Conservation (phyloP, 2,329 filamentous ascomycete species). For the Microsporum canis region DNA sequence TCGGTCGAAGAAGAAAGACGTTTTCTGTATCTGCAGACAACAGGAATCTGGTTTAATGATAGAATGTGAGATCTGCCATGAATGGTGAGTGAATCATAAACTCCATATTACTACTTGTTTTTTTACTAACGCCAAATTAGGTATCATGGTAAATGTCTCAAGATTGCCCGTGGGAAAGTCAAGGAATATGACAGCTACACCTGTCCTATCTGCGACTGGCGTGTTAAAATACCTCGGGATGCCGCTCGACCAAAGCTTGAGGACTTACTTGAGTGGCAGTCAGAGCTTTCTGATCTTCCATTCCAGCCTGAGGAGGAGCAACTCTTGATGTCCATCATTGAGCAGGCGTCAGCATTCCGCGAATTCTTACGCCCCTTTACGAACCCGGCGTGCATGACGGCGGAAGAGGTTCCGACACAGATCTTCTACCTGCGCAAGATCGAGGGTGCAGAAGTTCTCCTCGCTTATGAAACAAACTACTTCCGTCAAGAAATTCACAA, state of each 20-base stretch:
- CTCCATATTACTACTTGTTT: slow-evolving; percentile 2
- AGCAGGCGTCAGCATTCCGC: slow-evolving; percentile 72
- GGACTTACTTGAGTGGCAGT: slow-evolving; percentile 71
- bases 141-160: slow-evolving; percentile 97
- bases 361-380: slow-evolving; percentile 70
- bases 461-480: slow-evolving; percentile 92
- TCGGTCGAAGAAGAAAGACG: slow-evolving; percentile 57
- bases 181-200: slow-evolving; percentile 98
- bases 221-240: slow-evolving; percentile 91
- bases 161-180: slow-evolving; percentile 93
- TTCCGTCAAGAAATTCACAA: slow-evolving; percentile 92
- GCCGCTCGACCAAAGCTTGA: slow-evolving; percentile 91
- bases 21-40: slow-evolving; percentile 92
- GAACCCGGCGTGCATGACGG: slow-evolving; percentile 67
- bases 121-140: slow-evolving; percentile 32
- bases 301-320: slow-evolving; percentile 96
- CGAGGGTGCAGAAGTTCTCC: slow-evolving; percentile 85
- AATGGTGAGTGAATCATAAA: slow-evolving; percentile 58
- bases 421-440: slow-evolving; percentile 95
- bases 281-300: slow-evolving; percentile 67
- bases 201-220: slow-evolving; percentile 95
- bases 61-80: slow-evolving; percentile 93
- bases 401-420: slow-evolving; percentile 77
- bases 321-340: slow-evolving; percentile 71
- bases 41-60: slow-evolving; percentile 99